Evolutionary conservation across 2,329 filamentous ascomycete species (phyloP).

Genomic region (Coniochaeta sp.): DNA sequence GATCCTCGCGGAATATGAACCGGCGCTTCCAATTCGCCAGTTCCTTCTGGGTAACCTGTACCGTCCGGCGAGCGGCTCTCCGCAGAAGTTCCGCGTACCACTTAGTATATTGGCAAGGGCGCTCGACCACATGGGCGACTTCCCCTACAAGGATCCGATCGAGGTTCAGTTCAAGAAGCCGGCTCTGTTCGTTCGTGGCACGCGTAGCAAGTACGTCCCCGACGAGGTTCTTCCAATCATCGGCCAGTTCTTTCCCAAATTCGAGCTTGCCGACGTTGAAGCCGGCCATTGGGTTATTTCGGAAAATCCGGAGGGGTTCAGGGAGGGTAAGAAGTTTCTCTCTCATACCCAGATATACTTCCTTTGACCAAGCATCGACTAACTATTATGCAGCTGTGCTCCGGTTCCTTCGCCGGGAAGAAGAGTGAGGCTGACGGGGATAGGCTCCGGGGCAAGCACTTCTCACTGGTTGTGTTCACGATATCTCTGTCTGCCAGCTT

Average conservation of each 20-base stretch:
- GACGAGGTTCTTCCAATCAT: conserved; percentile 76
- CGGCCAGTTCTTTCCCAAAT: conserved; percentile 75
- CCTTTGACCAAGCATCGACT: not conserved
- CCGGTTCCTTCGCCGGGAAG: conserved; percentile 23
- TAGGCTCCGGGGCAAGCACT: not conserved
- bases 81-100: conserved; percentile 71
- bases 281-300: conserved; percentile 84
- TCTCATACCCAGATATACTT: conserved; percentile 1
- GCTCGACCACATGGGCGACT: conserved; percentile 75
- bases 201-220: conserved; percentile 68
- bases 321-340: conserved; percentile 48
- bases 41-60: conserved; percentile 86
- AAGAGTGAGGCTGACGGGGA: conserved; percentile 4
- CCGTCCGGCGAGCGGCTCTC: conserved; percentile 31
- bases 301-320: conserved; percentile 77
- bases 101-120: conserved; percentile 60
- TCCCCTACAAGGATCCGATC: conserved; percentile 74
- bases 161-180: conserved; percentile 64
- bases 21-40: conserved; percentile 71
- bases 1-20: conserved; percentile 69
- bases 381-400: conserved; percentile 21
- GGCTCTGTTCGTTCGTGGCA: conserved; percentile 74
- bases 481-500: not conserved
- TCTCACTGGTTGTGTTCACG: not conserved
- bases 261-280: conserved; percentile 66